Base-by-base conservation (phyloP, 805 yeast species). In the Cyberlindnera suaveolens region DNA sequence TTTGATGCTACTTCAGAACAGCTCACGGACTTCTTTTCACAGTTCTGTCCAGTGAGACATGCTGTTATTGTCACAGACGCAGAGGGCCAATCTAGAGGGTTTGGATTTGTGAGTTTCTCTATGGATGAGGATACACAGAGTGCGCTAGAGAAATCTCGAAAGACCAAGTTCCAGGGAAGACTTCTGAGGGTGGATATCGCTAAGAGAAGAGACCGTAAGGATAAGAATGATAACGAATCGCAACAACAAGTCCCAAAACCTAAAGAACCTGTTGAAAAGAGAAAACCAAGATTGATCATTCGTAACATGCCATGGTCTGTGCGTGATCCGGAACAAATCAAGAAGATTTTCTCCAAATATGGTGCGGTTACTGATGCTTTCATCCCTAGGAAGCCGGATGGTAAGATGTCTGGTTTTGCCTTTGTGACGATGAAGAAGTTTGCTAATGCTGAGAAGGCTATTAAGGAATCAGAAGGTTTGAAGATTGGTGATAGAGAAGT, bases 241-340 rank as follows among this genome's bases (percentile, higher is more conserved):
- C 19, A 38, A 19, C 30, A 11, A 11, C 30, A 13, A 18, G 36
- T 19, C 5, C 17, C 27, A 15, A 39, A 27, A 32, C 32, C 41
- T 35, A 47, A 49, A 29, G 67, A 67, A 39, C 71, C 69, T 17
- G 72, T 75, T n/a, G 86, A 82, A 52, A 84, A 83, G 58, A 82
- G 96, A 63, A 78, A 83, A 52, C 90, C 98, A 3, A 78, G 96
- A 53, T 68, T 93, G 45, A 89, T 93, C 52, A 72, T 93, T 32
- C 76, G 99, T 59, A 93, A 93, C 61, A 75, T 93, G 63, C 99
- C 99, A 11, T 93, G 99, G 99, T 82, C 96, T 14, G 81, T 93
- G 37, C 79, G 91, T 59, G 80, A 82, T 47, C 82, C 95, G 5
- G 78, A 78, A 5, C 79, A 77, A 43, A 70, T 93, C 56, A 80